A percentile compares a stretch with the other conserved stretches of the same genome.
phyloP scores from a whole-genome alignment of 140 eudicot genomes.

The Bidens hawaiensis region DNA sequence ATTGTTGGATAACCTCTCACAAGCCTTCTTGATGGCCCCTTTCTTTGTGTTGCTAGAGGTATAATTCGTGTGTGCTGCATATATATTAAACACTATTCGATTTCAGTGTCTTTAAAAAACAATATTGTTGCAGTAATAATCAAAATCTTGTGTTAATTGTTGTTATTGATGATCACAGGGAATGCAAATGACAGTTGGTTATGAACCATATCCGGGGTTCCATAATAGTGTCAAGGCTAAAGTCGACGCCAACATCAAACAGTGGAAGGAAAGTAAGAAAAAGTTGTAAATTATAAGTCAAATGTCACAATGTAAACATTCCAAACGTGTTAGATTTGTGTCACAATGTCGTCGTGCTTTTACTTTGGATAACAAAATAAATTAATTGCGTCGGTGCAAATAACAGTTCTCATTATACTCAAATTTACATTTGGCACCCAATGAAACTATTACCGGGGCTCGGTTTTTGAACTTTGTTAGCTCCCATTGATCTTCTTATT shows the following conservation, averaged over 20 bases:
- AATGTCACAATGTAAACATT: constrained; percentile 8
- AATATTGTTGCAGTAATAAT: no score
- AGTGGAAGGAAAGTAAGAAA: constrained; percentile 78
- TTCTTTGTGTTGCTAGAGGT: constrained; percentile 95
- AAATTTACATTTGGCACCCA: constrained; percentile 2
- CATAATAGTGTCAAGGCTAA: constrained; percentile 58
- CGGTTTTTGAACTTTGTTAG: constrained; percentile 37
- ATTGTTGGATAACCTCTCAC: constrained; percentile 72
- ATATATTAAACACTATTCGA: no score
- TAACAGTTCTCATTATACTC: neutral
- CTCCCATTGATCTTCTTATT: constrained; percentile 31
- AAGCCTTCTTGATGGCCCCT: constrained; percentile 91
- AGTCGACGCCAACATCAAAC: constrained; percentile 62
- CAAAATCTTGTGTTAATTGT: neutral
- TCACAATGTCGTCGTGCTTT: neutral
- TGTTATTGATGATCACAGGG: constrained; percentile 41
- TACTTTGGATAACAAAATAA: neutral
- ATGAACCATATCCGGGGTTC: constrained; percentile 92
- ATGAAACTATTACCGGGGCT: constrained; percentile 45
- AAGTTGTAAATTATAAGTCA: constrained; percentile 22
- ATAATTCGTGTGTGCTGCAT: neutral
- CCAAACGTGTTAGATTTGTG: neutral
- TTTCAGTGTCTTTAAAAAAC: no score
- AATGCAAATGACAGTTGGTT: constrained; percentile 55
- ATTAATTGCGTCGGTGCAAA: neutral